Base-by-base conservation (phyloP, 176 grass and related monocot species). In the Zizania latifolia region DNA sequence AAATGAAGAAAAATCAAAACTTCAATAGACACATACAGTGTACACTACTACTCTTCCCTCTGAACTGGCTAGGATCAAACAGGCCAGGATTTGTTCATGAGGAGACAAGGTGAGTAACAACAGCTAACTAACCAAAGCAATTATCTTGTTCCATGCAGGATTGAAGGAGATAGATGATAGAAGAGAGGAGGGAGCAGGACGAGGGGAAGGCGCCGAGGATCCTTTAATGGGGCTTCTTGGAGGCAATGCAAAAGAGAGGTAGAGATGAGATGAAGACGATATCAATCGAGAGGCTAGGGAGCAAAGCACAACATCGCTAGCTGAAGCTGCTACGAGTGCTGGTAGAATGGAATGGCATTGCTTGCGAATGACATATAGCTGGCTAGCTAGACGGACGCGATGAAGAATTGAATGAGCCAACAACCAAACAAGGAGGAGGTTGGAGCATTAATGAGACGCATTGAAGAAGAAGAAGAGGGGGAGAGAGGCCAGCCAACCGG, bases 391-490 rank as follows among this genome's bases (percentile, higher is more conserved):
- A n/a, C n/a, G n/a, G n/a, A n/a, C n/a, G n/a, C n/a, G n/a, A n/a
- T n/a, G n/a, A n/a, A n/a, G n/a, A 55, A 78, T 54, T 89, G 70
- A 89, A 84, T 86, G 39, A 58, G 76, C 26, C 83, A 90, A 81
- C 61, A 77, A 86, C 85, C 84, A 34, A 87, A 79, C 84, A 82
- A 85, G 50, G 67, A 64, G 87, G 90, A 33, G 43, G 90, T 93
- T 93, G 90, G 87, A 43, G 75, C 33, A 88, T 83, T 88, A 21
- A 88, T 57, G 75, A 32, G 55, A n/a, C 53, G 40, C 84, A 90
- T 86, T 53, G 48, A 53, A 53, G 13, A 70, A 26, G 17, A 7
- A 9, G 0, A 17, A 32, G 80, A 48, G 43, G 45, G 21, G 36
- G n/a, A n/a, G n/a, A n/a, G n/a, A n/a, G n/a, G n/a, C n/a, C n/a